phyloP scores from a whole-genome alignment of 1,284 basidiomycete genomes.

The Cutaneotrichosporon daszewskae region DNA sequence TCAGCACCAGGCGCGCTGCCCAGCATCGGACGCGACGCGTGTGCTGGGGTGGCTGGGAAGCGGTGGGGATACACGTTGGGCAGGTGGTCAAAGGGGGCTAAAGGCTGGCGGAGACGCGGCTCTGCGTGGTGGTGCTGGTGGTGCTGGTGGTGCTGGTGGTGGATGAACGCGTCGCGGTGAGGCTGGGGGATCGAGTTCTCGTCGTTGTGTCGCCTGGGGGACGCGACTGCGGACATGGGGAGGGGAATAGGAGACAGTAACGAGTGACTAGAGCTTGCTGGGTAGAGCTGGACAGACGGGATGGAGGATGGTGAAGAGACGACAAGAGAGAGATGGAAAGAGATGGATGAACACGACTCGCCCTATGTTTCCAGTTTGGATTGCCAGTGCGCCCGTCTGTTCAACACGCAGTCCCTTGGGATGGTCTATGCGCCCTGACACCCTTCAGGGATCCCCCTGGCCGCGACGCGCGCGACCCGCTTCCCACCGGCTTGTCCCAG shows the following conservation, averaged over 20 bases:
- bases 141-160: constrained; percentile 2
- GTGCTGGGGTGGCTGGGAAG: constrained; percentile 13
- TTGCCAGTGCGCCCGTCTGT: no score
- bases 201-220: constrained; percentile 17
- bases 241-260: no score
- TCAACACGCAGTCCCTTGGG: no score
- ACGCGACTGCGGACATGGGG: constrained; percentile 13
- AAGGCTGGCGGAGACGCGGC: constrained; percentile 17
- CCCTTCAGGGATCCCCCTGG: no score
- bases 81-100: constrained; percentile 16
- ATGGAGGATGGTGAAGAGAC: background rate
- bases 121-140: constrained; percentile 3
- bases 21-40: constrained; percentile 7
- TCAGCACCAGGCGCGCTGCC: constrained; percentile 7
- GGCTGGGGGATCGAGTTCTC: constrained; percentile 16
- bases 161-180: constrained; percentile 7
- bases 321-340: background rate
- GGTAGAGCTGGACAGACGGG: background rate
- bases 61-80: constrained; percentile 15
- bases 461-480: no score
- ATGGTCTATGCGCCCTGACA: no score
- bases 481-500: no score
- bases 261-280: constrained; percentile 2
- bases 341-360: background rate
- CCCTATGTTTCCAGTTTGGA: no score